Conservation (phyloP, 352 stramenopile genomes). For the Globisporangium sylvaticum region DNA sequence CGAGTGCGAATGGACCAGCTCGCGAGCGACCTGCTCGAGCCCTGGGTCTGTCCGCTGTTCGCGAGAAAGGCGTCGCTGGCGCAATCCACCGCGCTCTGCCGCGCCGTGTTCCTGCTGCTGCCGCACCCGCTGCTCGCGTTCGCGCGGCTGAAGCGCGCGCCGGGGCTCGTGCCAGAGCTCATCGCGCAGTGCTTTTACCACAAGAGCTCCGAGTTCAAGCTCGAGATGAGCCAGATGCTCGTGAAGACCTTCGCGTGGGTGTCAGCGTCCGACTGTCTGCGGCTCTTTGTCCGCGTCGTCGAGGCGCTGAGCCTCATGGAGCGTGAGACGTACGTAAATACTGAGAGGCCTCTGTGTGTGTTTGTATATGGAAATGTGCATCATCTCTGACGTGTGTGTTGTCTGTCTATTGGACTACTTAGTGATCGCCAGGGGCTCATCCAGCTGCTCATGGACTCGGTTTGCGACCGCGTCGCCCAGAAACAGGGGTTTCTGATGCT, state of each 20-base stretch:
- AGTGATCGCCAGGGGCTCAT: constrained; percentile 48
- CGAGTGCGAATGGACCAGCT: constrained; percentile 59
- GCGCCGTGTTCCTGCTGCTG: constrained; percentile 62
- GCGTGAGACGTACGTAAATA: constrained; percentile 40
- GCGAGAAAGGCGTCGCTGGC: constrained; percentile 42
- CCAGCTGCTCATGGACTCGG: constrained; percentile 35
- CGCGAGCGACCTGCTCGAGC: constrained; percentile 39
- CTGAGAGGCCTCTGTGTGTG: neutral
- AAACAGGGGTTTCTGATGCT: constrained; percentile 49
- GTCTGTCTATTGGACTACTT: neutral
- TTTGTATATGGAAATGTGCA: neutral
- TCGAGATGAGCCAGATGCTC: constrained; percentile 59
- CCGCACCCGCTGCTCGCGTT: constrained; percentile 59
- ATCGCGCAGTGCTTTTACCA: constrained; percentile 62
- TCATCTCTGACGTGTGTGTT: neutral
- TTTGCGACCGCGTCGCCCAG: constrained; percentile 30
- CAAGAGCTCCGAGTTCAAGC: constrained; percentile 40
- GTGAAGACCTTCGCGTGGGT: constrained; percentile 57
- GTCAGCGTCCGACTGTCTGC: constrained; percentile 35
- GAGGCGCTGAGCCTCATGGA: constrained; percentile 65
- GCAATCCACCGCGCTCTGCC: constrained; percentile 48
- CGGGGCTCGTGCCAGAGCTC: constrained; percentile 44
- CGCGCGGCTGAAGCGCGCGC: constrained; percentile 38
- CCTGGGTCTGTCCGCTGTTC: constrained; percentile 54
- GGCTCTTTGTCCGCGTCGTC: constrained; percentile 46